Base-by-base conservation (phyloP, 169 alveolate species). In the Cystoisospora suis region DNA sequence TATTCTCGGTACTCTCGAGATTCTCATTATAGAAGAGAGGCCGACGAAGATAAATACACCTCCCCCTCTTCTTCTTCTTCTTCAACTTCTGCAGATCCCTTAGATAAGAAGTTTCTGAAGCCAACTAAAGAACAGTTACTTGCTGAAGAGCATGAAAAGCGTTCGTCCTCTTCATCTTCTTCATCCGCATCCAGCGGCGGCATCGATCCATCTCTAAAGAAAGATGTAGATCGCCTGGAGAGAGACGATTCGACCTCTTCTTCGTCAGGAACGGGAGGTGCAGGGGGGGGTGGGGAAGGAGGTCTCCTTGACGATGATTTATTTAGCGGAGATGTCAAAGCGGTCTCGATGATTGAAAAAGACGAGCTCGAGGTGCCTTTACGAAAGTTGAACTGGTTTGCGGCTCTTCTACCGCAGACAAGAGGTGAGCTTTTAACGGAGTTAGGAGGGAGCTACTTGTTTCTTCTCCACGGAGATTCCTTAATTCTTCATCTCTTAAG, bases 381-480 rank as follows among this genome's bases (percentile, higher is more conserved):
- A 42, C 80, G 70, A 1, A 65, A 12, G 40, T 32, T 83, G 80
- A 36, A 45, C 40, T 65, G 79, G 65, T 83, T 77, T 77, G 80
- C 80, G 29, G 45, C 81, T 38, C 56, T 83, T 42, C 80, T 83
- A 45, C 89, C 79, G 79, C 89, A 83, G 42, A 58, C 80, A 29
- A 20, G 47, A 45, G 61, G 65, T 3, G 89, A 83, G 61, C 49
- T 83, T 77, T 23, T 83, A 65, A 65, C 70, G 29, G 89, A 83
- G 80, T 45, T 83, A 42, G 89, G 89, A 42, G 89, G 89, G 17
- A 65, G 81, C 32, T 83, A 59, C 56, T 45, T 83, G 20, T 83
- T 83, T 27, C 32, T 58, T 27, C 15, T 83, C 29, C 72, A 65
- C 45, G 89, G 89, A 1, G 89, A 83, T 45, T 36, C 70, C 12